These are phyloP conservation scores for Apophysomyces sp. DNA, from an alignment of 371 early-diverging fungal species.

Conservation along the genomic window DNA sequence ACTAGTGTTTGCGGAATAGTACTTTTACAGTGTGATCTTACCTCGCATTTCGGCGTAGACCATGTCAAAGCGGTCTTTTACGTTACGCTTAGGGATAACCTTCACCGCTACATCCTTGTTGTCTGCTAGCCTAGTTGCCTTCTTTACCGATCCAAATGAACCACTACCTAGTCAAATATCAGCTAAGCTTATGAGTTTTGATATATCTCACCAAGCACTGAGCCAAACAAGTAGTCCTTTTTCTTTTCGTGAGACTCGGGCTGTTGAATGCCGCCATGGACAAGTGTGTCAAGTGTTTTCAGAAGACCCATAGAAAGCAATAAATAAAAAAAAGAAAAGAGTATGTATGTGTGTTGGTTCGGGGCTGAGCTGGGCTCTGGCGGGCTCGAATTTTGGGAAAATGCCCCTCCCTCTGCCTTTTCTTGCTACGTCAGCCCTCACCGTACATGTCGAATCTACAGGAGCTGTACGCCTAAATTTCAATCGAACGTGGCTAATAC, in stretches of 20 bases:
- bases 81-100: constrained; percentile 68
- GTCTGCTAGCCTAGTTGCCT: constrained; percentile 54
- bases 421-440: not conserved
- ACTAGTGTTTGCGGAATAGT: not conserved
- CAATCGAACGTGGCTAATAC: not conserved
- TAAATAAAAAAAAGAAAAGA: not conserved
- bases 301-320: constrained; percentile 11
- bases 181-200: not conserved
- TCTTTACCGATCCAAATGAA: constrained; percentile 77
- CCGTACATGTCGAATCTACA: not conserved
- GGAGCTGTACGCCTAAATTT: not conserved
- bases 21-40: not conserved
- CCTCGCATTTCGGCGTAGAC: constrained; percentile 69
- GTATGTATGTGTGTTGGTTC: not conserved
- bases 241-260: constrained; percentile 56
- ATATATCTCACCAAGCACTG: constrained; percentile 49
- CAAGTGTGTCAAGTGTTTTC: constrained; percentile 10
- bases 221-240: constrained; percentile 62
- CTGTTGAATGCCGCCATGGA: constrained; percentile 13
- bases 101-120: constrained; percentile 71
- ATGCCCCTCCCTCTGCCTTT: not conserved
- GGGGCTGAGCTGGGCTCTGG: not conserved
- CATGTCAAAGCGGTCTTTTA: constrained; percentile 67
- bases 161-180: constrained; percentile 55
- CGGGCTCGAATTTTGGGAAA: not conserved